Evolutionary conservation across 805 yeast species (phyloP).

Genomic region (Starmerella riodocensis): DNA sequence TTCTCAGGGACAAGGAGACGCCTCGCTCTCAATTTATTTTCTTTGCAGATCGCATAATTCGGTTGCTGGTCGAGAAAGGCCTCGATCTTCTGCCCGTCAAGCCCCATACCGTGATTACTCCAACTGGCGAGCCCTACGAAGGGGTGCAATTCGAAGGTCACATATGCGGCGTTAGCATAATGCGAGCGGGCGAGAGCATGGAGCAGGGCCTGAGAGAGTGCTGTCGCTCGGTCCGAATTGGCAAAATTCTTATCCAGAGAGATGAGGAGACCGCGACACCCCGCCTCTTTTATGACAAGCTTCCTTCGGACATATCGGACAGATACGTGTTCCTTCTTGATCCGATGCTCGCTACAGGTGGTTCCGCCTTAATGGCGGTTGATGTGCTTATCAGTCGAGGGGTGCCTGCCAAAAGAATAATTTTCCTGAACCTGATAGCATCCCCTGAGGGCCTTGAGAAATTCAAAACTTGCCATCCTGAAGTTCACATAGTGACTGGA

Average conservation of each 20-base stretch:
- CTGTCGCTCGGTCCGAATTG: constrained; percentile 89
- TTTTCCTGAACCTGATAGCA: constrained; percentile 81
- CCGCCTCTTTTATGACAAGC: constrained; percentile 78
- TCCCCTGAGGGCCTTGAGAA: constrained; percentile 86
- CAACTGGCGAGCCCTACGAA: constrained; percentile 53
- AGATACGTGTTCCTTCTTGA: constrained; percentile 85
- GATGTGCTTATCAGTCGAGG: constrained; percentile 81
- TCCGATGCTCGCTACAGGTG: constrained; percentile 98
- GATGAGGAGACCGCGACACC: constrained; percentile 96
- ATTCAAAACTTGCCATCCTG: constrained; percentile 68
- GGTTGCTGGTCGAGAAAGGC: constrained; percentile 89
- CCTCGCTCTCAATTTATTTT: constrained; percentile 86
- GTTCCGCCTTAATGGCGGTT: constrained; percentile 94
- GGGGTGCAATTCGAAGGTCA: constrained; percentile 81
- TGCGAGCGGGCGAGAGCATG: constrained; percentile 98
- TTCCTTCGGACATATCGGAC: constrained; percentile 81
- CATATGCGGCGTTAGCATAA: constrained; percentile 95
- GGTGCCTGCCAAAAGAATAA: constrained; percentile 72
- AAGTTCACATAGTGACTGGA: constrained; percentile 82
- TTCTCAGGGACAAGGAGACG: constrained; percentile 72
- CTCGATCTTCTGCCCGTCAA: constrained; percentile 87
- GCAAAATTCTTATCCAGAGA: constrained; percentile 91
- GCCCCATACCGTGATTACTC: constrained; percentile 52
- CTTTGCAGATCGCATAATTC: constrained; percentile 86
- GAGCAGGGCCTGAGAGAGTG: constrained; percentile 97